phyloP scores from a whole-genome alignment of 441 rosid genomes.

The Adansonia gregorii region DNA sequence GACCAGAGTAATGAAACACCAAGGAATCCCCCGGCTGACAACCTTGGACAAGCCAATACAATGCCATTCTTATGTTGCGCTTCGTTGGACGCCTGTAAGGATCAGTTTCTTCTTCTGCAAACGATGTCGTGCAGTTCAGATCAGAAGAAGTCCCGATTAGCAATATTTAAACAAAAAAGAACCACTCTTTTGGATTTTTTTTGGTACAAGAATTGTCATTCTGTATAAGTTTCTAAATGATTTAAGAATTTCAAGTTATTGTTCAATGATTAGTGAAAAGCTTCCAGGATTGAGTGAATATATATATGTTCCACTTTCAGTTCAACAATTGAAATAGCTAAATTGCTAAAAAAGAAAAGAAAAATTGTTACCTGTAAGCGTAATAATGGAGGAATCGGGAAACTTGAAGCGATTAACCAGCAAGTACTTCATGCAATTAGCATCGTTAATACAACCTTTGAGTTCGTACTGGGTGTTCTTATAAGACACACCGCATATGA shows the following conservation, averaged over 20 bases:
- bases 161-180: background rate
- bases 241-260: background rate
- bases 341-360: background rate
- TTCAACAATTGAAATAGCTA: background rate
- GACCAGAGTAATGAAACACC: slow-evolving; percentile 71
- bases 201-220: background rate
- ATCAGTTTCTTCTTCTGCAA: slow-evolving; percentile 66
- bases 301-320: background rate
- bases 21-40: slow-evolving; percentile 69
- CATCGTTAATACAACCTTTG: slow-evolving; percentile 70
- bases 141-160: background rate
- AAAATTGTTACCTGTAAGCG: slow-evolving; percentile 52
- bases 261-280: background rate
- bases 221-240: background rate
- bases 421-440: slow-evolving; percentile 66
- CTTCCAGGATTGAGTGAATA: background rate
- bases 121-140: background rate
- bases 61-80: slow-evolving; percentile 55
- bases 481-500: slow-evolving; percentile 60
- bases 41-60: slow-evolving; percentile 59
- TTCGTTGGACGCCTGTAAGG: slow-evolving; percentile 54
- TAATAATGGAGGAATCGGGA: slow-evolving; percentile 61
- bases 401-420: slow-evolving; percentile 57
- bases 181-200: background rate
- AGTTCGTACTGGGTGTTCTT: slow-evolving; percentile 46